Evolutionary conservation across 306 rosid species (phyloP).

Genomic region (Dryas alaskensis): DNA sequence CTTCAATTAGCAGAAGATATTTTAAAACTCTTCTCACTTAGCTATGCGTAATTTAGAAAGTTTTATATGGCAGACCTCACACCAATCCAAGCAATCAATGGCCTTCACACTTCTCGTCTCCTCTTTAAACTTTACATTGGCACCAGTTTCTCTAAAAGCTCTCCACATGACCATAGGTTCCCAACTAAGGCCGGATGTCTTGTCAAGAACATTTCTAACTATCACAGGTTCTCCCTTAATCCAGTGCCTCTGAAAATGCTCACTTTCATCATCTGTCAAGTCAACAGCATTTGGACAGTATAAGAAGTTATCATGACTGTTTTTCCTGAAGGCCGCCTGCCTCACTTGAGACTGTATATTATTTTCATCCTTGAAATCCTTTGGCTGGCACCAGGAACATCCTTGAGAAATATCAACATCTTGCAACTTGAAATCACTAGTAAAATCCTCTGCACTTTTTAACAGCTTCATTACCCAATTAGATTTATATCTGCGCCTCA

Average conservation of each 20-base stretch:
- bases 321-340: constrained; percentile 36
- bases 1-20: background rate
- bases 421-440: constrained; percentile 25
- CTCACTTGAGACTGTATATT: constrained; percentile 27
- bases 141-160: constrained; percentile 44
- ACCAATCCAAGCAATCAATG: constrained; percentile 48
- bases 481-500: constrained; percentile 35
- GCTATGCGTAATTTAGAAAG: background rate
- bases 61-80: constrained; percentile 33
- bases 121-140: constrained; percentile 44
- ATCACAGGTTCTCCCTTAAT: constrained; percentile 45
- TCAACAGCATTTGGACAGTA: constrained; percentile 35
- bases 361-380: background rate
- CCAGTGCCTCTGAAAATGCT: constrained; percentile 49
- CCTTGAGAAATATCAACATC: constrained; percentile 23
- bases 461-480: constrained; percentile 33
- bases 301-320: constrained; percentile 31
- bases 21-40: background rate
- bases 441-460: constrained; percentile 33
- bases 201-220: constrained; percentile 48
- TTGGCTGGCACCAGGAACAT: constrained; percentile 38
- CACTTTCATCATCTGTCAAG: constrained; percentile 22
- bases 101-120: constrained; percentile 40
- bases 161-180: constrained; percentile 59
- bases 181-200: constrained; percentile 52